Percentiles rank a stretch among this genome's conserved stretches.
Evolutionary conservation across 441 rosid species (phyloP).

Genomic region (Mallotus japonicus): DNA sequence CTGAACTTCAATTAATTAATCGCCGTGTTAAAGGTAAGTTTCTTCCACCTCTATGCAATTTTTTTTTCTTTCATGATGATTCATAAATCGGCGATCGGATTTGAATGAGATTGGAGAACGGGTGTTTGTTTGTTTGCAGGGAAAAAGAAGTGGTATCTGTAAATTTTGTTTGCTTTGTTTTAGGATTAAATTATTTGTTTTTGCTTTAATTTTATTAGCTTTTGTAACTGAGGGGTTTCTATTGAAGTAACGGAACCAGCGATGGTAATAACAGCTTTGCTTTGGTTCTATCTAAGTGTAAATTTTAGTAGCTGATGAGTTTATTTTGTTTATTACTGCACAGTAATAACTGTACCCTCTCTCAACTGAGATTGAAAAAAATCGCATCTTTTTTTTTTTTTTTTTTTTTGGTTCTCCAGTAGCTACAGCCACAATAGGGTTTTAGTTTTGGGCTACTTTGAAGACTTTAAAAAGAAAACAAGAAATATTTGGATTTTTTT

Average conservation of each 20-base stretch:
- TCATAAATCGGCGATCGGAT: neutral
- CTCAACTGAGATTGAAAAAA: neutral
- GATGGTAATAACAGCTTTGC: neutral
- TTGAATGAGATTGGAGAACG: neutral
- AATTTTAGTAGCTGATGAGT: neutral
- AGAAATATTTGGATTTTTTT: neutral
- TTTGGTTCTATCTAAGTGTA: neutral
- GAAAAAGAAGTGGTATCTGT: too few species aligned
- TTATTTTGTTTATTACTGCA: slow-evolving; percentile 5
- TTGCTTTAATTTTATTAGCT: slow-evolving; percentile 8
- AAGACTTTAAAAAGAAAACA: neutral
- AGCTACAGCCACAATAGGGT: neutral
- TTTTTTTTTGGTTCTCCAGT: neutral
- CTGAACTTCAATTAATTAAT: slow-evolving; percentile 22
- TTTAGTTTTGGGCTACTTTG: neutral
- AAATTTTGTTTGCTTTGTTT: neutral
- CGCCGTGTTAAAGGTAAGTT: slow-evolving; percentile 20
- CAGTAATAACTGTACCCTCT: neutral
- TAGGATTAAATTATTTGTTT: slow-evolving; percentile 5
- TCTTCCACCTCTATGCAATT: neutral
- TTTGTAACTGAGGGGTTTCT: slow-evolving; percentile 18
- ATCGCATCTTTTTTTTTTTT: neutral
- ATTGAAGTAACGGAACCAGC: slow-evolving; percentile 18
- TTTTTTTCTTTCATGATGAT: neutral
- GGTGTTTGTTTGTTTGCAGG: neutral